These are phyloP conservation scores for Fusarium buharicum DNA, from an alignment of 2,329 filamentous ascomycete species.

Conservation along the genomic window DNA sequence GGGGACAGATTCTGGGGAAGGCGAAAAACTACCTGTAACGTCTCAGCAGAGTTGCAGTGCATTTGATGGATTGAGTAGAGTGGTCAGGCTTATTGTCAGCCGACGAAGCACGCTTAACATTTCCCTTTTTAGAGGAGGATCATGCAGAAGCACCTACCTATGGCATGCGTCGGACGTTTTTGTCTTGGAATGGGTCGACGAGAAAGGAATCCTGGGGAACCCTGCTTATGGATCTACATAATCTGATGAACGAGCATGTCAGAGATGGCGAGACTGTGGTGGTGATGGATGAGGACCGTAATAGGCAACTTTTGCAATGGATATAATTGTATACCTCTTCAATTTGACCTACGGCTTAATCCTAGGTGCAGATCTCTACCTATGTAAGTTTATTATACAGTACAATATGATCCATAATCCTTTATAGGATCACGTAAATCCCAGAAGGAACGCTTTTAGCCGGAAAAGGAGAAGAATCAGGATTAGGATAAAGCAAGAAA, in stretches of 20 bases:
- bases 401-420: no score
- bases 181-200: neutral
- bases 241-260: slow-evolving; percentile 15
- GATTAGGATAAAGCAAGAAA: no score
- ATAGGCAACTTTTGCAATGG: no score
- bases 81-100: slow-evolving; percentile 8
- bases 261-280: slow-evolving; percentile 20
- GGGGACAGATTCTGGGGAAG: neutral
- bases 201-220: slow-evolving; percentile 30
- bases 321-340: no score
- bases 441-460: no score
- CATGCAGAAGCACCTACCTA: neutral
- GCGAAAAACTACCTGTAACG: slow-evolving; percentile 2
- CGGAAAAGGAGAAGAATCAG: no score
- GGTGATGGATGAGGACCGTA: slow-evolving; percentile 1
- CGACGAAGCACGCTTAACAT: slow-evolving; percentile 28
- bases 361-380: no score
- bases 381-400: no score
- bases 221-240: slow-evolving; percentile 25
- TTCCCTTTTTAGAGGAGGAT: slow-evolving; percentile 27
- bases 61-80: slow-evolving; percentile 11
- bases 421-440: no score
- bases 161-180: slow-evolving; percentile 7
- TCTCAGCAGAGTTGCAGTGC: slow-evolving; percentile 5
- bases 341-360: no score